These are phyloP conservation scores for Debaryomycetaceae sp. DNA, from an alignment of 1,139 yeast species.

Conservation along the genomic window DNA sequence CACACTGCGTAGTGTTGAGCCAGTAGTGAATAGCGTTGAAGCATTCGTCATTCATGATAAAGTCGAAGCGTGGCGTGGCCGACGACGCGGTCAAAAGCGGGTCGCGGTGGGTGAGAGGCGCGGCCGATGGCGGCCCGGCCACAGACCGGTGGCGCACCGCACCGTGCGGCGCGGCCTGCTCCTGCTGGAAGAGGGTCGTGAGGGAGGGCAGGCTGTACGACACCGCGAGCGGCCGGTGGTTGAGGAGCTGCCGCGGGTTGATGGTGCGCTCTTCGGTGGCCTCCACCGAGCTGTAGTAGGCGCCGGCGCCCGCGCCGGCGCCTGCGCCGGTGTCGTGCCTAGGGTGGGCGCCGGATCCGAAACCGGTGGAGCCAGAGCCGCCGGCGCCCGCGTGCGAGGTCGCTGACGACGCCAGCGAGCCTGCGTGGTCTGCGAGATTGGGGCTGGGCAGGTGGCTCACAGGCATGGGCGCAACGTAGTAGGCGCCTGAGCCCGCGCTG, in stretches of 20 bases:
- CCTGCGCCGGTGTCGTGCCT: constrained; percentile 2
- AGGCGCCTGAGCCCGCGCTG: constrained; percentile 3
- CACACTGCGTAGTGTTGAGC: constrained; percentile 26
- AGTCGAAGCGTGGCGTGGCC: constrained; percentile 17
- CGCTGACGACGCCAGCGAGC: no score
- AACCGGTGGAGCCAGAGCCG: constrained; percentile 1
- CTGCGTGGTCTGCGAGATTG: no score
- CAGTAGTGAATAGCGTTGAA: constrained; percentile 36
- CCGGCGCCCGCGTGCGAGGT: background rate
- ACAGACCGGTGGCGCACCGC: background rate
- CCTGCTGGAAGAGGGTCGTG: constrained; percentile 11
- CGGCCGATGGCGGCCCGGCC: constrained; percentile 1
- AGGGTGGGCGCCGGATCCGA: background rate
- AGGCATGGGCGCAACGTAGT: constrained; percentile 4
- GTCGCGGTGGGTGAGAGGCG: no score
- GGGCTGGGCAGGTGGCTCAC: no score
- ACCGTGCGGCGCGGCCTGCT: constrained; percentile 6
- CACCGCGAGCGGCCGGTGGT: constrained; percentile 12
- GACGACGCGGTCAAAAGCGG: no score
- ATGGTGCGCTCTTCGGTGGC: constrained; percentile 24
- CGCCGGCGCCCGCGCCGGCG: constrained; percentile 3
- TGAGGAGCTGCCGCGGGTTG: constrained; percentile 30
- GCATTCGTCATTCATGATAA: constrained; percentile 39
- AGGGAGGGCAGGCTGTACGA: constrained; percentile 13
- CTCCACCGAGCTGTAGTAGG: constrained; percentile 4